A percentile compares a stretch with the other conserved stretches of the same genome.
Evolutionary conservation across 176 grass and related monocot genomes (phyloP).

Genomic region (Areca catechu): DNA sequence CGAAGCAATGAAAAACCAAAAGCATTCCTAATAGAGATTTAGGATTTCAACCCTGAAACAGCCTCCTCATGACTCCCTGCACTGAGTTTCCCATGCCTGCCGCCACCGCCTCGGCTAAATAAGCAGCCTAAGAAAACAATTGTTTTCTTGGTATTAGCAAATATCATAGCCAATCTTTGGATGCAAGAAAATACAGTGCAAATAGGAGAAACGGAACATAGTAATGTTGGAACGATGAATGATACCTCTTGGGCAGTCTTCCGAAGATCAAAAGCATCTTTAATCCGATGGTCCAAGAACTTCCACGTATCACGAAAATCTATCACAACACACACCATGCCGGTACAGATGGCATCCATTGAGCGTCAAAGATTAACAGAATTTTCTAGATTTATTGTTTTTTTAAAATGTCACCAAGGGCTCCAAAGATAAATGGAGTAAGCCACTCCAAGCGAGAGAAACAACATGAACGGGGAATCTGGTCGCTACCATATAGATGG

Average conservation of each 20-base stretch:
- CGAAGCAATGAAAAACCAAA: too few relatives aligned
- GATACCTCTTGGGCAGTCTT: constrained; percentile 86
- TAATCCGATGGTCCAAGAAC: constrained; percentile 57
- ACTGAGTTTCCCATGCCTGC: constrained; percentile 63
- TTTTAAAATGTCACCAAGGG: too few relatives aligned
- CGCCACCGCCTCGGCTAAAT: constrained; percentile 67
- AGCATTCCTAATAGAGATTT: too few relatives aligned
- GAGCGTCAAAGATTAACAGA: too few relatives aligned
- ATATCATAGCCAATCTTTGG: neutral
- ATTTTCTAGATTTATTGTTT: too few relatives aligned
- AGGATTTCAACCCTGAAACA: constrained; percentile 46
- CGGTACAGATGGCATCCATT: too few relatives aligned
- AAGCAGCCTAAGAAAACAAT: constrained; percentile 35
- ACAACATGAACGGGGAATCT: neutral
- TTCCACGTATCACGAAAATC: constrained; percentile 85
- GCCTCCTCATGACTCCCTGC: constrained; percentile 52
- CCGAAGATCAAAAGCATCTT: constrained; percentile 72
- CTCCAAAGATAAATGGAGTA: neutral
- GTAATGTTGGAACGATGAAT: neutral
- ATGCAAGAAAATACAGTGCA: constrained; percentile 3
- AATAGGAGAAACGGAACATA: too few relatives aligned
- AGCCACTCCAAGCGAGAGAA: neutral
- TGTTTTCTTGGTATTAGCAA: neutral
- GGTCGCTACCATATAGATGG: too few relatives aligned
- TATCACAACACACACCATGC: constrained; percentile 3